These are phyloP conservation scores for Maudiozyma saulgeensis DNA, from an alignment of 805 yeast genomes.

Conservation along the genomic window DNA sequence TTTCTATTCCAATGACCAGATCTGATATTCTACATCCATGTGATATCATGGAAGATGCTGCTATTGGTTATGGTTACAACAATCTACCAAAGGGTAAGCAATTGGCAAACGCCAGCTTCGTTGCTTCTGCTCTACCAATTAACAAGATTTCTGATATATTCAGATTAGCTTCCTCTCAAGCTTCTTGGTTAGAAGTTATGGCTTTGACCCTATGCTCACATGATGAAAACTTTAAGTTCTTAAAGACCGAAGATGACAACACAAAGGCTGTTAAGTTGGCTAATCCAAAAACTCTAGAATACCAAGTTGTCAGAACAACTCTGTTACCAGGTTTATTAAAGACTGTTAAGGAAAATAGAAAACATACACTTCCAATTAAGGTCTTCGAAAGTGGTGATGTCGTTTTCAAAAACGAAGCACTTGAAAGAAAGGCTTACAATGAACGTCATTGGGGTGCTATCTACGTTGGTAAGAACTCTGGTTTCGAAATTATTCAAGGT, in stretches of 20 bases:
- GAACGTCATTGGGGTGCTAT: conserved; percentile 94
- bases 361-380: conserved; percentile 87
- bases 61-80: conserved; percentile 91
- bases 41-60: conserved; percentile 98
- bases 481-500: conserved; percentile 92
- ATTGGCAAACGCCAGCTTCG: conserved; percentile 61
- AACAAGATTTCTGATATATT: conserved; percentile 86
- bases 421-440: conserved; percentile 85
- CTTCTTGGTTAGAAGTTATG: conserved; percentile 93
- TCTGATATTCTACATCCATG: conserved; percentile 94
- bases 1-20: conserved; percentile 84
- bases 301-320: conserved; percentile 95
- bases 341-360: conserved; percentile 91
- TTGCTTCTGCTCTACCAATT: conserved; percentile 82
- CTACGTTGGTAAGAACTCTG: conserved; percentile 89
- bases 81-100: conserved; percentile 73
- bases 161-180: conserved; percentile 83
- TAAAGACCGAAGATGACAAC: conserved; percentile 64
- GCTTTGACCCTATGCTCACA: conserved; percentile 94
- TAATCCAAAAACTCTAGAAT: conserved; percentile 93
- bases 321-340: conserved; percentile 89
- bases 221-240: conserved; percentile 88
- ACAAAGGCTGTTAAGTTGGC: conserved; percentile 81
- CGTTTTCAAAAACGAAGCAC: conserved; percentile 66
- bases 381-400: conserved; percentile 95